Evolutionary conservation across 306 rosid genomes (phyloP).

Genomic region (Arachis hypogaea): DNA sequence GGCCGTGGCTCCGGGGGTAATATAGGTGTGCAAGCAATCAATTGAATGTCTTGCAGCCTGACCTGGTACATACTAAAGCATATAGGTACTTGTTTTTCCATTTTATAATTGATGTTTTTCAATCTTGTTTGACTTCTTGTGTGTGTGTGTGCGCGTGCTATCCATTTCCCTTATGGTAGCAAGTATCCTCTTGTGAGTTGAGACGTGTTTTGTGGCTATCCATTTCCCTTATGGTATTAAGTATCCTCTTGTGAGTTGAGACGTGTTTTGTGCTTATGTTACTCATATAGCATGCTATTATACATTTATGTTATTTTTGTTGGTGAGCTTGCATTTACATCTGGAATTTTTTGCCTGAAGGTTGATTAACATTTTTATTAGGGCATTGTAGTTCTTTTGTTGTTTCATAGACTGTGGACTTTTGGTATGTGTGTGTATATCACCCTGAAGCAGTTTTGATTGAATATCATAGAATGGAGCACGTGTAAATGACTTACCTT

Average conservation of each 20-base stretch:
- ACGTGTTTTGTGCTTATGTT: not conserved
- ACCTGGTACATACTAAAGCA: slow-evolving; percentile 35
- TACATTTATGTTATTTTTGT: not conserved
- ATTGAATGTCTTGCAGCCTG: slow-evolving; percentile 45
- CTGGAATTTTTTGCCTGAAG: not conserved
- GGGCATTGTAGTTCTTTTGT: not conserved
- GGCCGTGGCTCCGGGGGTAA: slow-evolving; percentile 35
- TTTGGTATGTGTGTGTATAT: too few relatives aligned
- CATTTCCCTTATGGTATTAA: not conserved
- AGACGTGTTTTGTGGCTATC: not conserved
- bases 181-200: not conserved
- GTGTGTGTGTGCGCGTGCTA: not conserved
- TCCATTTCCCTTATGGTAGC: not conserved
- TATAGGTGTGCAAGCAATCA: slow-evolving; percentile 41
- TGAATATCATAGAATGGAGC: not conserved
- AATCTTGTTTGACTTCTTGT: slow-evolving; percentile 45
- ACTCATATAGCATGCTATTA: not conserved
- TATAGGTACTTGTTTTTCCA: slow-evolving; percentile 45
- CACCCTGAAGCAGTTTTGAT: too few relatives aligned
- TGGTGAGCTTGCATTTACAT: not conserved
- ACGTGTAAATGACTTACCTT: slow-evolving; percentile 1
- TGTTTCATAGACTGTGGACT: not conserved
- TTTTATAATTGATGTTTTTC: slow-evolving; percentile 46
- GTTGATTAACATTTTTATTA: too few relatives aligned
- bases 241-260: not conserved